phyloP scores from a whole-genome alignment of 2,329 filamentous ascomycete genomes.

The Ophiosphaerella narmari region DNA sequence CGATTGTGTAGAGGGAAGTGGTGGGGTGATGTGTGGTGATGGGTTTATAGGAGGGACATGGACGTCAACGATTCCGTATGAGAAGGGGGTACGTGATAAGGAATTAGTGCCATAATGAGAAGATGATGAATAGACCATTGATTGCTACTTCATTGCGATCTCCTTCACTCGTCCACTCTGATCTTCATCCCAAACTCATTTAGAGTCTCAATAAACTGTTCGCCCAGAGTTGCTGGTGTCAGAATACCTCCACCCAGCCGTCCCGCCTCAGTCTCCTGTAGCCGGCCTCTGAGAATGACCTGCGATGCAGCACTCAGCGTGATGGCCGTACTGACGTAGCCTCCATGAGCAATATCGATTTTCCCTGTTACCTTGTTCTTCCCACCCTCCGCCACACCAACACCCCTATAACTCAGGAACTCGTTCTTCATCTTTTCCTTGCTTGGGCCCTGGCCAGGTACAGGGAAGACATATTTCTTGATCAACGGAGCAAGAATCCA shows the following conservation, averaged over 20 bases:
- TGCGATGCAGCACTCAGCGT: slow-evolving; percentile 67
- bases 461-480: slow-evolving; percentile 34
- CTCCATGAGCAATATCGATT: slow-evolving; percentile 62
- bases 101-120: too few relatives aligned
- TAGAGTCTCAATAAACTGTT: slow-evolving; percentile 67
- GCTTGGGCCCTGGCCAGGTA: slow-evolving; percentile 40
- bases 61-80: neutral
- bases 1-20: slow-evolving; percentile 22
- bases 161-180: slow-evolving; percentile 20
- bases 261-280: slow-evolving; percentile 54
- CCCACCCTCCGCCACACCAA: slow-evolving; percentile 61
- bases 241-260: slow-evolving; percentile 68
- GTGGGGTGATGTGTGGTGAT: neutral
- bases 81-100: neutral
- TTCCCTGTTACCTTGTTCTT: slow-evolving; percentile 60
- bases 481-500: slow-evolving; percentile 42
- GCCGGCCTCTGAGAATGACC: slow-evolving; percentile 65
- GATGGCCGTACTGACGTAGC: slow-evolving; percentile 70
- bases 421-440: slow-evolving; percentile 62
- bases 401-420: slow-evolving; percentile 65
- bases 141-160: neutral
- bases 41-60: neutral
- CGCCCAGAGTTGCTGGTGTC: slow-evolving; percentile 73
- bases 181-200: slow-evolving; percentile 66
- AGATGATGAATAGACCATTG: too few relatives aligned